A percentile compares a stretch with the other conserved stretches of the same genome.
Evolutionary conservation across 768 basidiomycete genomes (phyloP).

Genomic region (Russula griseocarnosa): DNA sequence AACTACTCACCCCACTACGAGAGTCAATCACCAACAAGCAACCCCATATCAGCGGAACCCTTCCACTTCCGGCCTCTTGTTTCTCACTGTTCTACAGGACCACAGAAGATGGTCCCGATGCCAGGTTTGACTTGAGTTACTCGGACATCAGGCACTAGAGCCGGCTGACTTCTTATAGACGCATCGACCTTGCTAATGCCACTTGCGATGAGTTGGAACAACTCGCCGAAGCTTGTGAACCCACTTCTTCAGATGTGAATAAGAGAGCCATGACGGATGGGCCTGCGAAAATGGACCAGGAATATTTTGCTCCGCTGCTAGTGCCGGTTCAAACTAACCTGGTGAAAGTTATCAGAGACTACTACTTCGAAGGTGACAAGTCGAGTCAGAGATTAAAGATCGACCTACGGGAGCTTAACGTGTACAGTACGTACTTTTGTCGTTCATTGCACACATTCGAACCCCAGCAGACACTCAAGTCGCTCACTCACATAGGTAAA

Average conservation of each 20-base stretch:
- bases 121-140: neutral
- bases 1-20: neutral
- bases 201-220: too few relatives aligned
- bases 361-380: neutral
- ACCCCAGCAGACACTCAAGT: too few relatives aligned
- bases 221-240: too few relatives aligned
- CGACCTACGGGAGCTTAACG: neutral
- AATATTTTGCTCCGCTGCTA: neutral
- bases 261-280: too few relatives aligned
- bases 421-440: neutral
- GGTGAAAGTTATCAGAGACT: neutral
- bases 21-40: conserved; percentile 18
- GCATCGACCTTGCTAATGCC: too few relatives aligned
- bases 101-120: neutral
- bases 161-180: too few relatives aligned
- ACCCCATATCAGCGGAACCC: conserved; percentile 2
- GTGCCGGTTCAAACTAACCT: neutral
- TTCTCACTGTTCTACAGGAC: neutral
- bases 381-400: neutral
- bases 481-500: neutral
- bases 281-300: neutral
- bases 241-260: too few relatives aligned
- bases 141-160: too few relatives aligned
- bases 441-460: too few relatives aligned
- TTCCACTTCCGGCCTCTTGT: neutral